A percentile compares a stretch with the other conserved stretches of the same genome.
Conservation (phyloP, 2,329 filamentous ascomycete species). For the Verticillium nubilum region DNA sequence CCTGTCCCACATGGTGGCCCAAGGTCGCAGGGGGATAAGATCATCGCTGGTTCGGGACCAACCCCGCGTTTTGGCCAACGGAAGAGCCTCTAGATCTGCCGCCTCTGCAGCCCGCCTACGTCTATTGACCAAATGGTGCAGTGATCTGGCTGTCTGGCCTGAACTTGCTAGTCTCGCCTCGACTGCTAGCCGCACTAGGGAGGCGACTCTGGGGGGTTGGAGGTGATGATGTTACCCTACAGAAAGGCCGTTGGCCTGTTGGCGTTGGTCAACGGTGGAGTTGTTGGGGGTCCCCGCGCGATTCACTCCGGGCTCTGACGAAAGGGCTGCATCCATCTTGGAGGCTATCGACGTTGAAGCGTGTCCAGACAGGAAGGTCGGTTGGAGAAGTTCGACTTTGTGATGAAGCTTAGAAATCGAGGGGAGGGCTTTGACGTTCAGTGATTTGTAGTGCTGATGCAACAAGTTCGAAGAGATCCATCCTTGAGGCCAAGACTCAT, state of each 20-base stretch:
- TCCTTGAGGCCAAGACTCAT: too few relatives aligned
- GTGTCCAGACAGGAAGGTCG: background rate
- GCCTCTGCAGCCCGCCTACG: background rate
- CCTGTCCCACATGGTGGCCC: background rate
- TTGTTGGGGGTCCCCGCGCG: background rate
- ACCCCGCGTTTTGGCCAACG: background rate
- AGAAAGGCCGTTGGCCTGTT: background rate
- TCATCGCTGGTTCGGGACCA: background rate
- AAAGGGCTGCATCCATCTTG: background rate
- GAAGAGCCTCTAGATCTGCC: background rate
- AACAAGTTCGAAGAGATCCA: too few relatives aligned
- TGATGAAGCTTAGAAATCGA: too few relatives aligned
- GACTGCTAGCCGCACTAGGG: background rate
- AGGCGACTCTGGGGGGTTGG: too few relatives aligned
- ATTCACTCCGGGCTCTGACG: background rate
- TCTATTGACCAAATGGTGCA: background rate
- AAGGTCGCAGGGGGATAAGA: background rate
- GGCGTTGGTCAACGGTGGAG: background rate
- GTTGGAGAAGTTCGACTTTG: too few relatives aligned
- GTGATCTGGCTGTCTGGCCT: background rate
- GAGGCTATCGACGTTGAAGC: background rate
- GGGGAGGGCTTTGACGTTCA: too few relatives aligned
- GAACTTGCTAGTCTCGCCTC: background rate
- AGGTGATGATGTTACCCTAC: background rate
- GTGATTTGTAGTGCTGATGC: too few relatives aligned